Evolutionary conservation across 2,329 filamentous ascomycete genomes (phyloP).

Genomic region (Teratosphaeriaceae sp.): DNA sequence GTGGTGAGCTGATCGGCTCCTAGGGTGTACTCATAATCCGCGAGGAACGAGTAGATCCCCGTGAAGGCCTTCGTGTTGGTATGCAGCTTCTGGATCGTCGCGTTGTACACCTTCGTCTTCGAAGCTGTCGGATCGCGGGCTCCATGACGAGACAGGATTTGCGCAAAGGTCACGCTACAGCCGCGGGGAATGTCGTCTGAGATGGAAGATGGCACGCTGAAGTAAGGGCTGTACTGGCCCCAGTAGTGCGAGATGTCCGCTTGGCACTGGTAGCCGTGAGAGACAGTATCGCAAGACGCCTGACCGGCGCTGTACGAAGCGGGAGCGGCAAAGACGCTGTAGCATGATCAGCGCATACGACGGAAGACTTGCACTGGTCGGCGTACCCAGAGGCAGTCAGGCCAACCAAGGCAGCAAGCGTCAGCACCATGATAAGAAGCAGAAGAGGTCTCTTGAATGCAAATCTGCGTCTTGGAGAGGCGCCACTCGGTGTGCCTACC

Average conservation of each 20-base stretch:
- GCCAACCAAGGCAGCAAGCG: not conserved
- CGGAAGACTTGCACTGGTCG: too few species aligned
- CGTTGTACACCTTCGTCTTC: slow-evolving; percentile 59
- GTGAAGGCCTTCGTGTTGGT: slow-evolving; percentile 49
- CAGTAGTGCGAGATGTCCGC: slow-evolving; percentile 59
- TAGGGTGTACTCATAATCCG: slow-evolving; percentile 63
- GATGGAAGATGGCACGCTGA: slow-evolving; percentile 63
- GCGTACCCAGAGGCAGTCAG: too few species aligned
- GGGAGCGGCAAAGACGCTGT: not conserved
- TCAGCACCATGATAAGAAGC: not conserved
- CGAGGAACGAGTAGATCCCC: slow-evolving; percentile 61
- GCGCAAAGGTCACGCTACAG: slow-evolving; percentile 74
- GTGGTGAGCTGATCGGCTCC: slow-evolving; percentile 63
- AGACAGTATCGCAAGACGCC: slow-evolving; percentile 19
- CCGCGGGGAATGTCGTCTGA: slow-evolving; percentile 52
- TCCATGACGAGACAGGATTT: slow-evolving; percentile 77
- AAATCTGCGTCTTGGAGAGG: too few species aligned
- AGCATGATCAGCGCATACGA: too few species aligned
- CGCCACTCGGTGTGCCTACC: too few species aligned
- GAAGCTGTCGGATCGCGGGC: slow-evolving; percentile 69
- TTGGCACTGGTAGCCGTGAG: slow-evolving; percentile 56
- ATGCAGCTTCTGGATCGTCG: slow-evolving; percentile 61
- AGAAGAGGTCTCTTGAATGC: not conserved
- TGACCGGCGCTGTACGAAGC: not conserved
- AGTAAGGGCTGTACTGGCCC: slow-evolving; percentile 83